These are phyloP conservation scores for Coffea canephora DNA, from an alignment of 257 asterid species.

Conservation along the genomic window DNA sequence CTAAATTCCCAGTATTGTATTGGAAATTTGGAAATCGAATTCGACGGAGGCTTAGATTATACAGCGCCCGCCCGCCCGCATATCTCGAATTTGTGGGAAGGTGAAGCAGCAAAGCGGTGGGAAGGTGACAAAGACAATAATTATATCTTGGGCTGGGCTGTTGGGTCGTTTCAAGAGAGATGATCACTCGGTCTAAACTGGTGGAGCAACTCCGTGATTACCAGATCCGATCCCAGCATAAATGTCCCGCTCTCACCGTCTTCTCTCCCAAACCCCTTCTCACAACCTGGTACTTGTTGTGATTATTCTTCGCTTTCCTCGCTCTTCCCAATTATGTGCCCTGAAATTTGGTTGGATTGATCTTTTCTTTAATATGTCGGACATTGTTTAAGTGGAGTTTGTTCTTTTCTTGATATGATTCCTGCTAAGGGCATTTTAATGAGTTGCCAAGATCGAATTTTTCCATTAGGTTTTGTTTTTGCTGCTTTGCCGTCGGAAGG, in stretches of 20 bases:
- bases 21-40: too few relatives aligned
- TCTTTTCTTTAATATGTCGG: not conserved
- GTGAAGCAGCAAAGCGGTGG: too few relatives aligned
- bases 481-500: not conserved
- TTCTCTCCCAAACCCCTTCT: slow-evolving; percentile 73
- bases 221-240: slow-evolving; percentile 91
- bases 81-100: too few relatives aligned
- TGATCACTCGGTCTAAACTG: slow-evolving; percentile 89
- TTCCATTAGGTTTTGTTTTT: not conserved
- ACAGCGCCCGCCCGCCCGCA: too few relatives aligned
- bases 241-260: slow-evolving; percentile 64
- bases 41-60: too few relatives aligned
- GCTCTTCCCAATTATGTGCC: not conserved
- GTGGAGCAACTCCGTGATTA: slow-evolving; percentile 88
- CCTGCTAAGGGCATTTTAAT: not conserved
- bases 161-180: slow-evolving; percentile 12
- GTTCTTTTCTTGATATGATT: not conserved
- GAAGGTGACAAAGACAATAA: too few relatives aligned
- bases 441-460: too few relatives aligned
- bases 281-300: slow-evolving; percentile 49
- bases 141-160: not conserved
- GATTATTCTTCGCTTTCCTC: not conserved
- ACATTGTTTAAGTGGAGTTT: not conserved
- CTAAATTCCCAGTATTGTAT: too few relatives aligned
- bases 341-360: not conserved